Conservation (phyloP, 2,329 filamentous ascomycete species). For the Aspergillus eucalypticola region DNA sequence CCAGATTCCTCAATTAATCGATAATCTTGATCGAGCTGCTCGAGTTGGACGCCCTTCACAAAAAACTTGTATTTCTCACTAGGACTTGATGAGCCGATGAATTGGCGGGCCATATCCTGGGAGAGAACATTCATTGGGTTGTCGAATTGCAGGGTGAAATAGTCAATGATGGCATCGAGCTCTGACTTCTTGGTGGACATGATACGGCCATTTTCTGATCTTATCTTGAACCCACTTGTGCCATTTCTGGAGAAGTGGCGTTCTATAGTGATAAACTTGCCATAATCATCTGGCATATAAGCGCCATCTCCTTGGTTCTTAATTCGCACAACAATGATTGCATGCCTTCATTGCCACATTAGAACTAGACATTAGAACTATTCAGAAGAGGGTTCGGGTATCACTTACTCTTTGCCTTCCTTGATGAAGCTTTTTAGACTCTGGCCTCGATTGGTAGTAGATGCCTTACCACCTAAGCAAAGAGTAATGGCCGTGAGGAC, state of each 20-base stretch:
- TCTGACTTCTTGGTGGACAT: constrained; percentile 83
- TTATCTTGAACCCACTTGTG: constrained; percentile 81
- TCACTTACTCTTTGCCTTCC: constrained; percentile 71
- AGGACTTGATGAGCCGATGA: constrained; percentile 80
- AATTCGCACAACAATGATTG: constrained; percentile 76
- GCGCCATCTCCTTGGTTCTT: constrained; percentile 87
- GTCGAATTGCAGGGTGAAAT: constrained; percentile 89
- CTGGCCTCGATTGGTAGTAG: constrained; percentile 85
- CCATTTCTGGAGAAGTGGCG: constrained; percentile 78
- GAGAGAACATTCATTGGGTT: constrained; percentile 96
- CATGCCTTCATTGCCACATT: constrained; percentile 37
- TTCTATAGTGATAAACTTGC: constrained; percentile 84
- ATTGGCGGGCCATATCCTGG: constrained; percentile 91
- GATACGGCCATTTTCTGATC: constrained; percentile 66
- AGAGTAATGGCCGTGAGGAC: constrained; percentile 89
- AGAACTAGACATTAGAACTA: constrained; percentile 14
- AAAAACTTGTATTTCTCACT: constrained; percentile 95
- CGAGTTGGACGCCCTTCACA: constrained; percentile 87
- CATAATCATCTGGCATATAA: constrained; percentile 80
- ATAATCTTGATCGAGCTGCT: constrained; percentile 90
- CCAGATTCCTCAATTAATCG: constrained; percentile 76
- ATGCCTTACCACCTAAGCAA: constrained; percentile 92
- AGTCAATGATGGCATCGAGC: constrained; percentile 90
- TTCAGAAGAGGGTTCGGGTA: not conserved
- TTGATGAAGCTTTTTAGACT: constrained; percentile 91